A percentile compares a stretch with the other conserved stretches of the same genome.
Conservation (phyloP, 2,329 filamentous ascomycete genomes). For the Cladosporium sp. region DNA sequence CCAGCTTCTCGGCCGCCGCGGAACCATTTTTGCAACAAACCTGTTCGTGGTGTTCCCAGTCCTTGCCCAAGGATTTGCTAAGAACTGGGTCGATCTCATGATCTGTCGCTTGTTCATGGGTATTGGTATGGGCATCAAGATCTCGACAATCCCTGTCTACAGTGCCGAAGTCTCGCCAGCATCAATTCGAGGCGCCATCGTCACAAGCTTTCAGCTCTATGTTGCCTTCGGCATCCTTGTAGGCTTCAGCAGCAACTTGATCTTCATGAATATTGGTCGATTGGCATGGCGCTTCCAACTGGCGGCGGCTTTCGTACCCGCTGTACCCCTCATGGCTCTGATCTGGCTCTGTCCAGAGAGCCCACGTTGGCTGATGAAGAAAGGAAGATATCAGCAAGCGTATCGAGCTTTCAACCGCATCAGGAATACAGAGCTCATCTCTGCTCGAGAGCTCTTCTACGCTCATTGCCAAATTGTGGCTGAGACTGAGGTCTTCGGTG, state of each 20-base stretch:
- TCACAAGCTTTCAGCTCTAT: conserved; percentile 27
- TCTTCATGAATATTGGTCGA: conserved; percentile 55
- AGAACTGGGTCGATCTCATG: conserved; percentile 71
- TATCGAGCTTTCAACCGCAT: conserved; percentile 50
- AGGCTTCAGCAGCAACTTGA: conserved; percentile 62
- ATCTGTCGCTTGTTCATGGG: conserved; percentile 70
- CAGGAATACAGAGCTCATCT: conserved; percentile 34
- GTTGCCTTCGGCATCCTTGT: conserved; percentile 64
- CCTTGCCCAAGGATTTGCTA: conserved; percentile 56
- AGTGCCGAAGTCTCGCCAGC: conserved; percentile 48
- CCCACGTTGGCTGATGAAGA: conserved; percentile 34
- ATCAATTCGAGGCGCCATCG: conserved; percentile 44
- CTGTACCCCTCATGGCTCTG: conserved; percentile 60
- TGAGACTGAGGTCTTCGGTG: conserved; percentile 28
- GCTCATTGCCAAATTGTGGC: conserved; percentile 30
- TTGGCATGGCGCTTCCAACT: conserved; percentile 64
- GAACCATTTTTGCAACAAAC: conserved; percentile 42
- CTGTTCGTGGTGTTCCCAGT: conserved; percentile 58
- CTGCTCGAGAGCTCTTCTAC: conserved; percentile 38
- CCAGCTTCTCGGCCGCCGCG: conserved; percentile 36
- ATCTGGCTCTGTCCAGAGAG: conserved; percentile 52
- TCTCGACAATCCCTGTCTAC: conserved; percentile 50
- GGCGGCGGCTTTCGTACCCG: conserved; percentile 66
- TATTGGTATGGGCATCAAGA: conserved; percentile 45
- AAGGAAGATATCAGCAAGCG: conserved; percentile 28